Evolutionary conservation across 805 yeast species (phyloP).

Genomic region (Cyberlindnera meyerae): DNA sequence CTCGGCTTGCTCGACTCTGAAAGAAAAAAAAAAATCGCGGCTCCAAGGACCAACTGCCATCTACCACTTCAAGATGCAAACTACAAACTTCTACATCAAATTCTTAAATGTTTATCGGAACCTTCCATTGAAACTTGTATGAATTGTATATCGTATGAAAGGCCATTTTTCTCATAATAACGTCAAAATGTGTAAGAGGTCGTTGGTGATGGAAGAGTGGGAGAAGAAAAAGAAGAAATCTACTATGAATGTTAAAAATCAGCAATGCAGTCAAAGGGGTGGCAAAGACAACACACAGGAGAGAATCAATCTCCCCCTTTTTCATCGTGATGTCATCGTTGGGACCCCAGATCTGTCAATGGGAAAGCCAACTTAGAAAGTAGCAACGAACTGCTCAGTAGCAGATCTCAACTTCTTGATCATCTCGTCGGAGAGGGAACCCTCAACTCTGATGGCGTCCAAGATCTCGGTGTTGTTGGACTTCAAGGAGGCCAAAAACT

Average conservation of each 20-base stretch:
- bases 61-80: no score
- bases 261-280: conserved; percentile 1
- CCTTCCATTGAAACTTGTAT: conserved; percentile 19
- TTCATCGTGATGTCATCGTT: no score
- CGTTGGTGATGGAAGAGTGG: conserved; percentile 2
- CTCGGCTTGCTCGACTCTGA: no score
- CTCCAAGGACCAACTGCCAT: neutral
- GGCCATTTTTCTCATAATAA: conserved; percentile 20
- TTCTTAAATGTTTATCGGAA: conserved; percentile 3
- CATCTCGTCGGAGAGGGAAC: conserved; percentile 84
- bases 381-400: conserved; percentile 87
- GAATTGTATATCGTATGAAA: conserved; percentile 12
- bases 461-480: conserved; percentile 83
- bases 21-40: no score
- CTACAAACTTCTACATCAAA: neutral
- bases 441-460: conserved; percentile 78
- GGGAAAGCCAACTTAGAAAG: conserved; percentile 53
- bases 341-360: neutral
- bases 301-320: neutral
- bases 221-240: conserved; percentile 16
- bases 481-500: conserved; percentile 89
- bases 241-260: conserved; percentile 21
- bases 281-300: neutral
- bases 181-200: conserved; percentile 12
- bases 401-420: conserved; percentile 85